Evolutionary conservation across 2,329 filamentous ascomycete genomes (phyloP).

Genomic region (Zopfia rhizophila): DNA sequence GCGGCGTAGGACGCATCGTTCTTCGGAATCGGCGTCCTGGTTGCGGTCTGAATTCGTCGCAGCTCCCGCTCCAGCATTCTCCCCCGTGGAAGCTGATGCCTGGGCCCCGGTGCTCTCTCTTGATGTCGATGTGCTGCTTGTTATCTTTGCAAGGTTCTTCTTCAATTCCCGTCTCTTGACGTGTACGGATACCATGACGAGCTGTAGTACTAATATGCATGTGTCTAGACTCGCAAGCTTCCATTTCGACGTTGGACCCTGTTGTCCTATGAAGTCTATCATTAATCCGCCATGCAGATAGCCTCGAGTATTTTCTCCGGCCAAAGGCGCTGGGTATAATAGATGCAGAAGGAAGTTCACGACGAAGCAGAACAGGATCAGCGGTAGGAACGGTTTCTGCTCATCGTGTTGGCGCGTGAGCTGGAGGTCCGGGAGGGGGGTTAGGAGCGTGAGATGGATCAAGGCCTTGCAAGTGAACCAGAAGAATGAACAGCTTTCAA

Average conservation of each 20-base stretch:
- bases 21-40: conserved; percentile 70
- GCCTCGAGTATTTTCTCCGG: conserved; percentile 59
- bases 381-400: conserved; percentile 63
- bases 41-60: conserved; percentile 31
- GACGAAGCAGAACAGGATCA: conserved; percentile 65
- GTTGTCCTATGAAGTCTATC: conserved; percentile 73
- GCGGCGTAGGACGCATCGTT: conserved; percentile 63
- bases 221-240: conserved; percentile 65
- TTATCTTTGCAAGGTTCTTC: conserved; percentile 45
- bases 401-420: conserved; percentile 59
- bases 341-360: conserved; percentile 67
- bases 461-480: conserved; percentile 65
- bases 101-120: conserved; percentile 11
- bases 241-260: conserved; percentile 64
- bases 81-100: conserved; percentile 16
- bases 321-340: conserved; percentile 51
- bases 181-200: conserved; percentile 66
- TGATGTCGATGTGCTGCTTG: conserved; percentile 29
- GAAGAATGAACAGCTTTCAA: conserved; percentile 65
- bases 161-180: conserved; percentile 63
- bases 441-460: conserved; percentile 68
- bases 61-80: conserved; percentile 13
- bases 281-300: conserved; percentile 71
- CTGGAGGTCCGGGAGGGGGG: conserved; percentile 64
- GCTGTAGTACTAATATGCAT: conserved; percentile 64